A percentile compares a stretch with the other conserved stretches of the same genome.
Evolutionary conservation across 2,329 filamentous ascomycete genomes (phyloP).

Genomic region (Pseudocercospora cruenta): DNA sequence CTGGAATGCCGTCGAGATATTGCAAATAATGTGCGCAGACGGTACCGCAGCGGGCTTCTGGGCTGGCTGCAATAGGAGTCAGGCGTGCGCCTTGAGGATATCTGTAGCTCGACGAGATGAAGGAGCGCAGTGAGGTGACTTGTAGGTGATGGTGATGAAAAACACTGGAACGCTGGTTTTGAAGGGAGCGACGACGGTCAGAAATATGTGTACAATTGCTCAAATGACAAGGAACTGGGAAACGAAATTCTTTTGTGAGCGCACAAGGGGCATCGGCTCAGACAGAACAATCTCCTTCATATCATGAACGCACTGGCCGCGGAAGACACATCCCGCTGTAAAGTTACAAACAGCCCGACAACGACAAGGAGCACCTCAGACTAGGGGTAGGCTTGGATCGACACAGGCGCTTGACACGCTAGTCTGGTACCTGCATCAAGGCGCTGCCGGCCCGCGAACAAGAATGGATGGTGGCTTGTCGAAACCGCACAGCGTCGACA

Average conservation of each 20-base stretch:
- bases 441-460: slow-evolving; percentile 4
- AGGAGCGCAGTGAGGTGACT: not conserved
- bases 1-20: slow-evolving; percentile 25
- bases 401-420: slow-evolving; percentile 10
- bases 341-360: slow-evolving; percentile 10
- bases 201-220: slow-evolving; percentile 10
- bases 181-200: slow-evolving; percentile 9
- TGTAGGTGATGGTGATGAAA: not conserved
- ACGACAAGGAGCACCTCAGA: slow-evolving; percentile 6
- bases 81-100: not conserved
- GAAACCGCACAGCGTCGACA: slow-evolving; percentile 1
- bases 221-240: slow-evolving; percentile 7
- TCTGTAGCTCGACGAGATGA: not conserved
- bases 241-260: slow-evolving; percentile 8
- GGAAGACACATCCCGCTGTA: slow-evolving; percentile 7
- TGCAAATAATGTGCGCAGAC: slow-evolving; percentile 25
- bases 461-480: slow-evolving; percentile 9
- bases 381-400: slow-evolving; percentile 8
- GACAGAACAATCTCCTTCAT: slow-evolving; percentile 9
- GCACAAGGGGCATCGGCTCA: slow-evolving; percentile 10
- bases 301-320: slow-evolving; percentile 11
- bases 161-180: not conserved
- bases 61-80: slow-evolving; percentile 2
- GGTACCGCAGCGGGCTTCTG: not conserved
- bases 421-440: slow-evolving; percentile 8